phyloP scores from a whole-genome alignment of 2,329 filamentous ascomycete genomes.

The Leptosphaerulina australis region DNA sequence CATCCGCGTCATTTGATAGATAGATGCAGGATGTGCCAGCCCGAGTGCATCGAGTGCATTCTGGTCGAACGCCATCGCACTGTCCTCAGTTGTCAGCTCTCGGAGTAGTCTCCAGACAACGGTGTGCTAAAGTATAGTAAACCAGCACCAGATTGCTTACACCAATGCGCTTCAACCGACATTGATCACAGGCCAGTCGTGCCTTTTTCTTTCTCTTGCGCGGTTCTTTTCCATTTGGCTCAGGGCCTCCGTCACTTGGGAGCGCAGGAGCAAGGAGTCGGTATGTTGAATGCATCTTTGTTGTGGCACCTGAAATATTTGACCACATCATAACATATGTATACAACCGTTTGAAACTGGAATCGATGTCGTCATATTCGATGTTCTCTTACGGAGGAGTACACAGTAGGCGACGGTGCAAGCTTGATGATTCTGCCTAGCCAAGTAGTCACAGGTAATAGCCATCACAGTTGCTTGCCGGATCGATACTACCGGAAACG shows the following conservation, averaged over 20 bases:
- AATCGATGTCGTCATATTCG: slow-evolving; percentile 8
- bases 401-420: not conserved
- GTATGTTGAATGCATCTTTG: slow-evolving; percentile 5
- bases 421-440: not conserved
- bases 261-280: slow-evolving; percentile 14
- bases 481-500: not conserved
- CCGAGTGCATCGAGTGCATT: slow-evolving; percentile 6
- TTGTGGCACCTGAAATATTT: not conserved
- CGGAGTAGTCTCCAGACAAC: not conserved
- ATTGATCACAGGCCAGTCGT: slow-evolving; percentile 16
- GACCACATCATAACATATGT: slow-evolving; percentile 1
- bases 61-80: slow-evolving; percentile 11
- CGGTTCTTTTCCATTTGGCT: slow-evolving; percentile 4
- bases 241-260: not conserved
- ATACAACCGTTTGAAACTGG: not conserved
- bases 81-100: slow-evolving; percentile 4
- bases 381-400: not conserved
- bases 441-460: no score
- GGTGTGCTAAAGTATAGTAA: not conserved
- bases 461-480: not conserved
- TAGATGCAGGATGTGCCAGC: slow-evolving; percentile 9
- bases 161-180: slow-evolving; percentile 11
- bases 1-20: slow-evolving; percentile 15
- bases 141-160: slow-evolving; percentile 2
- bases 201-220: slow-evolving; percentile 14